Evolutionary conservation across 1,139 yeast genomes (phyloP), one percentile per base, ranked within the genome.

Genomic region (Hansenula anomala): DNA sequence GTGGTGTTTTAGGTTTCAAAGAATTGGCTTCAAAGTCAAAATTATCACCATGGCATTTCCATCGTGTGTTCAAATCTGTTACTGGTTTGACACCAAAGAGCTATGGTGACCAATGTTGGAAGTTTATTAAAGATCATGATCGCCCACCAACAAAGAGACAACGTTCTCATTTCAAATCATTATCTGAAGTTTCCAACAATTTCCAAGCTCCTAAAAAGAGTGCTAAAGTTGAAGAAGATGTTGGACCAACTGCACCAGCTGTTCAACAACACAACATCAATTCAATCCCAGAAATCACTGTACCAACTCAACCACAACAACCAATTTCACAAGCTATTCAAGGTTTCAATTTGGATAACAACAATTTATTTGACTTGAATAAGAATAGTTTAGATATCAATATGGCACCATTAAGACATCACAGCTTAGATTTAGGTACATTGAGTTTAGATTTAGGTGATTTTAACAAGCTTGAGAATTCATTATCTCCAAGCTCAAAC

Each of bases 11-110:
- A 34, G 96, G 96, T 0, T 87, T 87, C 63, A 85, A 87, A 60
- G 96, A 87, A 59, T 70, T 87, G 56, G 96, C 95, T 8, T 82
- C 88, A 15, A 84, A 86, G 56, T 82, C 90, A 12, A 85, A 83
- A 49, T 71, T 87, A 43, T 77, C 87, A 19, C 95, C 96, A n/a
- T 87, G 96, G 96, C 96, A 87, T 63, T 87, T 87, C 61, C 96
- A 87, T 65, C 69, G 96, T 39, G 95, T 87, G 27, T 87, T 87
- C 66, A 82, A 88, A 60, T 76, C 83, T 30, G 88, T 87, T 41
- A 84, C 95, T 14, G 90, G 92, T 1, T 71, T 86, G 45, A 87
- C 96, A 0, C 95, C 95, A 28, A 85, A 87, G 64, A 83, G 87
- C 7, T 87, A 87, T 53, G 96, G 96, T 37, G 95, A 87, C 56